Evolutionary conservation across 306 rosid genomes (phyloP).

Genomic region (Cyclanthera cordifolia): DNA sequence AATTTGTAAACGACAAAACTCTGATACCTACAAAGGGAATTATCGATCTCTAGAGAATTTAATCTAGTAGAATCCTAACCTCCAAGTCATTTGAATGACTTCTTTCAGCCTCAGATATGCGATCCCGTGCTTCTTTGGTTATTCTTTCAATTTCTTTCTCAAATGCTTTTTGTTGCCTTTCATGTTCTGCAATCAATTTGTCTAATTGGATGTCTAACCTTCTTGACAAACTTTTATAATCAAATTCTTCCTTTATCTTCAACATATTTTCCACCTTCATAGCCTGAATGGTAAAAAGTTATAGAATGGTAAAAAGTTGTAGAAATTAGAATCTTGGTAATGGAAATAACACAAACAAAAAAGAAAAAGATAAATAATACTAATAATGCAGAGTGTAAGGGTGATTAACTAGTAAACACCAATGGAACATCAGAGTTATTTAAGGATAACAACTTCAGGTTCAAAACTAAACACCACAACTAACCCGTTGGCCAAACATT

Average conservation of each 20-base stretch:
- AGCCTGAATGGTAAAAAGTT: slow-evolving; percentile 40
- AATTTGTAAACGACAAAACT: neutral
- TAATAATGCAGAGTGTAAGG: neutral
- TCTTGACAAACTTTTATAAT: slow-evolving; percentile 90
- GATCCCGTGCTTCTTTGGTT: slow-evolving; percentile 50
- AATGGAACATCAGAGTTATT: neutral
- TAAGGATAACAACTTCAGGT: neutral
- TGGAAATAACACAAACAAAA: neutral
- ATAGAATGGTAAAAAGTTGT: neutral
- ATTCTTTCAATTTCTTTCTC: slow-evolving; percentile 75
- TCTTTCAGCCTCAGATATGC: slow-evolving; percentile 63
- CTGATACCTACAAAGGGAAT: neutral
- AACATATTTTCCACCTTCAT: slow-evolving; percentile 99
- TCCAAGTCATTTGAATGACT: slow-evolving; percentile 61
- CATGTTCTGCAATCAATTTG: slow-evolving; percentile 88
- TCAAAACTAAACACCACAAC: slow-evolving; percentile 10
- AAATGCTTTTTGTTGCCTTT: slow-evolving; percentile 89
- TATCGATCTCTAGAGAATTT: neutral
- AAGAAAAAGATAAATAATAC: neutral
- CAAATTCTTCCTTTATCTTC: slow-evolving; percentile 90
- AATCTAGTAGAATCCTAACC: slow-evolving; percentile 33
- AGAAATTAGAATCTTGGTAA: slow-evolving; percentile 22
- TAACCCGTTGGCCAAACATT: slow-evolving; percentile 95
- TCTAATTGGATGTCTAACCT: slow-evolving; percentile 80
- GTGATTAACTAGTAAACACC: neutral